Base-by-base conservation (phyloP, 805 yeast species). In the Torulaspora delbrueckii region DNA sequence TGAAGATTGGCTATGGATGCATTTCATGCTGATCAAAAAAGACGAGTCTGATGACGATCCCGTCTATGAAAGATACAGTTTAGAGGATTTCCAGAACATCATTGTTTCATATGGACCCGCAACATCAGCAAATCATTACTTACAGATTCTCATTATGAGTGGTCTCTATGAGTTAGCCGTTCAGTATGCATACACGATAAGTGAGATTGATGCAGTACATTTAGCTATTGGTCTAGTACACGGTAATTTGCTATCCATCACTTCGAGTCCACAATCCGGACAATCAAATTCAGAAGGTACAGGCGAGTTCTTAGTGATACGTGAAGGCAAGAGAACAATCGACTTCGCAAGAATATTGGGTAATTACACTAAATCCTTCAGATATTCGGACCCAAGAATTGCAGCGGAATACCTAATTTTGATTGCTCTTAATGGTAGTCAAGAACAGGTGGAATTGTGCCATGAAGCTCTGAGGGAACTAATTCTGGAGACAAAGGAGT, bases 1-100 rank as follows among this genome's bases (percentile, higher is more conserved):
- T 39, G 98, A 91, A 65, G 98, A 91, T 68, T 91, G 98, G 98
- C 65, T 91, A 40, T 91, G 99, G 99, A 79, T 86, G 61, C 97
- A 93, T 66, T 74, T 93, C 46, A 75, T 81, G 66, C 73, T 91
- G 24, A 79, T 86, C 12, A 78, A 81, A 45, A 91, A 86, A 57
- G 76, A 71, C 37, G 60, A 55, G 31, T 67, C 66, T 13, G 73
- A 66, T 13, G 73, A 70, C 24, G 78, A 73, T 40, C 77, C 84
- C 28, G 69, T 81, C 8, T 79, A 78, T 59, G 96, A 87, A 56
- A 75, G 77, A 50, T 91, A 88, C 63, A 75, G 82, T 1, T 71
- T 93, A 47, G 66, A 61, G 24, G 95, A 88, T 57, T 75, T 93
- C 54, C 96, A 88, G 65, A 74, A 77, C 43, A 76, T 77, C 45